phyloP scores from a whole-genome alignment of 805 yeast genomes.

The Lipomyces japonicus region DNA sequence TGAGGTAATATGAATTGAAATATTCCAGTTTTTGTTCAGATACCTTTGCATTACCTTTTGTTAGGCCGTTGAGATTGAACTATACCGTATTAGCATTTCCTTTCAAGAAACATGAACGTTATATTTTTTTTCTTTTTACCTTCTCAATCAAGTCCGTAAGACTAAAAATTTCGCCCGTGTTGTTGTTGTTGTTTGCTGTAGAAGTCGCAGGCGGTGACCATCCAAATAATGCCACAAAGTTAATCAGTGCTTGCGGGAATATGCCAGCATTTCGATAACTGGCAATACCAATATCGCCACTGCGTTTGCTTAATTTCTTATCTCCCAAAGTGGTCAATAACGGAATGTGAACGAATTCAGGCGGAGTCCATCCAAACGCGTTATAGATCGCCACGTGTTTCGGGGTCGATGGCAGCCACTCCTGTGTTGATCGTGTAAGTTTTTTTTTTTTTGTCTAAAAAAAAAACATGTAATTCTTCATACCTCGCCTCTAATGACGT shows the following conservation, averaged over 20 bases:
- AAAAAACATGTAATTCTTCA: no score
- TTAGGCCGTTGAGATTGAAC: conserved; percentile 68
- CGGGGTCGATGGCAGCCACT: conserved; percentile 95
- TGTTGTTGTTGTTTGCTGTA: conserved; percentile 39
- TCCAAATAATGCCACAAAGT: conserved; percentile 86
- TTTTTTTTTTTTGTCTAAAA: neutral
- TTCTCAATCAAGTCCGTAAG: conserved; percentile 15
- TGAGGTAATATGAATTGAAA: conserved; percentile 72
- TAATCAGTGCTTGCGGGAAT: conserved; percentile 80
- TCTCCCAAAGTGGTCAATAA: conserved; percentile 54
- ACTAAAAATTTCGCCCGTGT: conserved; percentile 20
- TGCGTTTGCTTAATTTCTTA: conserved; percentile 74
- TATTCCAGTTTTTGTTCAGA: conserved; percentile 68
- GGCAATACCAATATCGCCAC: conserved; percentile 72
- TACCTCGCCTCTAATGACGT: conserved; percentile 89
- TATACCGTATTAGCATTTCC: conserved; percentile 40
- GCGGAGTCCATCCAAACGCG: conserved; percentile 83
- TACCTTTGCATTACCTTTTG: conserved; percentile 92
- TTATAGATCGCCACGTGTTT: conserved; percentile 83
- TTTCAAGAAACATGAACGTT: no score
- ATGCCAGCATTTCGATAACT: conserved; percentile 50
- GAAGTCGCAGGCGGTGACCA: conserved; percentile 72
- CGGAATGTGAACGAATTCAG: conserved; percentile 85
- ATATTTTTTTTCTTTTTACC: neutral
- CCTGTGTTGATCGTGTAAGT: no score